These are phyloP conservation scores for Circinella umbellata DNA, from an alignment of 371 early-diverging fungal species.

Conservation along the genomic window DNA sequence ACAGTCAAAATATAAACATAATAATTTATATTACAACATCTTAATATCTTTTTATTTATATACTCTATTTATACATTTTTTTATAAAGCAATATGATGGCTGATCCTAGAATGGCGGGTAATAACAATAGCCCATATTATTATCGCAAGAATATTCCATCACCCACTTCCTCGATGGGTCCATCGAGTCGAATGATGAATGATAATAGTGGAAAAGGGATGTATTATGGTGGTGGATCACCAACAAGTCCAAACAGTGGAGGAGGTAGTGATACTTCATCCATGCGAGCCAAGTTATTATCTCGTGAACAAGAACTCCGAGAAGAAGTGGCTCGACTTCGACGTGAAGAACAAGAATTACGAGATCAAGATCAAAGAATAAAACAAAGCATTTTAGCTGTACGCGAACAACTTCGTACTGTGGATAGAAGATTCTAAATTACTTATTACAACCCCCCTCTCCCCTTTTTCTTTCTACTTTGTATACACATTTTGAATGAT, in stretches of 20 bases:
- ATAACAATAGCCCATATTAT: neutral
- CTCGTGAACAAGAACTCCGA: slow-evolving; percentile 39
- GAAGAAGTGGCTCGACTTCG: slow-evolving; percentile 49
- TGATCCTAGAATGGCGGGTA: slow-evolving; percentile 5
- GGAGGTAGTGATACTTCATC: neutral
- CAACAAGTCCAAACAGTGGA: neutral
- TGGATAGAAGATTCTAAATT: slow-evolving; percentile 12
- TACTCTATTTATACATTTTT: neutral
- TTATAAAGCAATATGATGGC: slow-evolving; percentile 9
- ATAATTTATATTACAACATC: neutral
- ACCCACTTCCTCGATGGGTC: neutral
- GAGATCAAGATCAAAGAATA: slow-evolving; percentile 42
- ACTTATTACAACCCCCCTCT: neutral
- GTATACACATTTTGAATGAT: slow-evolving; percentile 1
- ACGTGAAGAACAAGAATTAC: slow-evolving; percentile 45
- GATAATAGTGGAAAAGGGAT: slow-evolving; percentile 5
- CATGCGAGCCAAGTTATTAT: slow-evolving; percentile 8
- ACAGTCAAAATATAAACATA: too few species aligned
- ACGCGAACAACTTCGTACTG: slow-evolving; percentile 30
- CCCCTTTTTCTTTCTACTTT: too few species aligned
- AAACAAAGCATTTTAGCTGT: slow-evolving; percentile 45
- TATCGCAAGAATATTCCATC: slow-evolving; percentile 9
- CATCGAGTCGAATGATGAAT: neutral
- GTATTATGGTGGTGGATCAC: neutral
- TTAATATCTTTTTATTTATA: neutral